phyloP scores from a whole-genome alignment of 2,329 filamentous ascomycete genomes.

The Clarireedia homoeocarpa region DNA sequence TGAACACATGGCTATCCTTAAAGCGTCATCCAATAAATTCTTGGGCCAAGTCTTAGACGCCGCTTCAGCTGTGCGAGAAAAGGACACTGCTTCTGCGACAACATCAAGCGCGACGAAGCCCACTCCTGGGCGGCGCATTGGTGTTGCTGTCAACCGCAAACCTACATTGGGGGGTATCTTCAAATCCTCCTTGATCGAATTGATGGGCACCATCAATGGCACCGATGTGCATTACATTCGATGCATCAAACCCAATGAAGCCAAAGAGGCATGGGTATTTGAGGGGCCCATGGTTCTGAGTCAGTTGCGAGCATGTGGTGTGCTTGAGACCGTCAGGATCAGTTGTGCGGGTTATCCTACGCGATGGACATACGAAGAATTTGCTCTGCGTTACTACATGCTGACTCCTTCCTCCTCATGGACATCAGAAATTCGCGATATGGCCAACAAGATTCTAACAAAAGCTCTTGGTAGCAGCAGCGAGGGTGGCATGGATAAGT shows the following conservation, averaged over 20 bases:
- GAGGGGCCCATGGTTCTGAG: constrained; percentile 98
- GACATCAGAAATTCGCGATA: constrained; percentile 88
- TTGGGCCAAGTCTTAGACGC: constrained; percentile 77
- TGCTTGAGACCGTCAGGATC: constrained; percentile 95
- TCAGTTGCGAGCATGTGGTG: constrained; percentile 95
- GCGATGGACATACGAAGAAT: constrained; percentile 98
- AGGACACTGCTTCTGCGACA: constrained; percentile 58
- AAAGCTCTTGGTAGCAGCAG: constrained; percentile 78
- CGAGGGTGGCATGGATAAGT: constrained; percentile 76
- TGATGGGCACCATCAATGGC: constrained; percentile 96
- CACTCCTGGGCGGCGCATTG: constrained; percentile 75
- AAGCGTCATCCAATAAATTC: constrained; percentile 77
- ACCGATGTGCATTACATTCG: constrained; percentile 99
- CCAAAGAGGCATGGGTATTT: constrained; percentile 94
- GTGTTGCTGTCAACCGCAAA: constrained; percentile 89
- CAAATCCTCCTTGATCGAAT: constrained; percentile 94
- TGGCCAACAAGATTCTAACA: constrained; percentile 86
- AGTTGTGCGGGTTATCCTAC: constrained; percentile 96
- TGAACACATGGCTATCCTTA: constrained; percentile 92
- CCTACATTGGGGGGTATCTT: constrained; percentile 97
- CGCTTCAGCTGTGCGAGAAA: constrained; percentile 80
- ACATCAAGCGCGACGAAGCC: constrained; percentile 69
- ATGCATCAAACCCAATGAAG: constrained; percentile 98
- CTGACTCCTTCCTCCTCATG: constrained; percentile 81
- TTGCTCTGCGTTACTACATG: constrained; percentile 97